Percentiles rank a stretch among this genome's conserved stretches.
Evolutionary conservation across 169 alveolate genomes (phyloP).

Genomic region (Eimeria sp.): DNA sequence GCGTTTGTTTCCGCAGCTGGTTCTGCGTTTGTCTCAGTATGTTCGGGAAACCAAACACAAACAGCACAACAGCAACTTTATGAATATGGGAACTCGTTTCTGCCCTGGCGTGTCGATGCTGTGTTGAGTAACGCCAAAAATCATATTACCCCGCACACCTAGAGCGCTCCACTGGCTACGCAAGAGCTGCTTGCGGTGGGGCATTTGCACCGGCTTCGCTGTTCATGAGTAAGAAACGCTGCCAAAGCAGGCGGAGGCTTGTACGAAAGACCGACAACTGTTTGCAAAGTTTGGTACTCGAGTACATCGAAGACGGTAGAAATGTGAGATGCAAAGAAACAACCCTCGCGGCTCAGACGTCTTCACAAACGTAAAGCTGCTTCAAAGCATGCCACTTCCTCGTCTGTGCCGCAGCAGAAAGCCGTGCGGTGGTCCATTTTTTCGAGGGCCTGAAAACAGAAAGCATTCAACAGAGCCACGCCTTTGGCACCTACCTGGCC

Average conservation of each 20-base stretch:
- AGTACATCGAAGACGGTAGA: neutral
- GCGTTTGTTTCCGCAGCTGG: neutral
- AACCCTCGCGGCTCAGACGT: neutral
- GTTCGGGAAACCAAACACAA: neutral
- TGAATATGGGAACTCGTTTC: neutral
- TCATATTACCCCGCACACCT: neutral
- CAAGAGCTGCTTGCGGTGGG: neutral
- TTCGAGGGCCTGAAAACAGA: constrained; percentile 71
- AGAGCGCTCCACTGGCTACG: neutral
- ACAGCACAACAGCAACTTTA: neutral
- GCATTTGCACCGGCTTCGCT: neutral
- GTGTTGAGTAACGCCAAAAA: neutral
- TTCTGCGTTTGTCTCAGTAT: neutral
- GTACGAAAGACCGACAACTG: neutral
- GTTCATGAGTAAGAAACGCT: neutral
- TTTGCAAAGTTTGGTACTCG: neutral
- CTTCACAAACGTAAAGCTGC: neutral
- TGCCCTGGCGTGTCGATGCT: neutral
- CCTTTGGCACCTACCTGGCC: neutral
- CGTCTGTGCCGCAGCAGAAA: constrained; percentile 83
- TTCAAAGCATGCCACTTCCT: constrained; percentile 76
- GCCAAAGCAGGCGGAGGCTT: neutral
- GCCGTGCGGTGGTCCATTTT: constrained; percentile 82
- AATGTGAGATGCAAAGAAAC: neutral
- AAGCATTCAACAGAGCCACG: neutral